Conservation (phyloP, 2,329 filamentous ascomycete species). For the Setomelanomma holmii region DNA sequence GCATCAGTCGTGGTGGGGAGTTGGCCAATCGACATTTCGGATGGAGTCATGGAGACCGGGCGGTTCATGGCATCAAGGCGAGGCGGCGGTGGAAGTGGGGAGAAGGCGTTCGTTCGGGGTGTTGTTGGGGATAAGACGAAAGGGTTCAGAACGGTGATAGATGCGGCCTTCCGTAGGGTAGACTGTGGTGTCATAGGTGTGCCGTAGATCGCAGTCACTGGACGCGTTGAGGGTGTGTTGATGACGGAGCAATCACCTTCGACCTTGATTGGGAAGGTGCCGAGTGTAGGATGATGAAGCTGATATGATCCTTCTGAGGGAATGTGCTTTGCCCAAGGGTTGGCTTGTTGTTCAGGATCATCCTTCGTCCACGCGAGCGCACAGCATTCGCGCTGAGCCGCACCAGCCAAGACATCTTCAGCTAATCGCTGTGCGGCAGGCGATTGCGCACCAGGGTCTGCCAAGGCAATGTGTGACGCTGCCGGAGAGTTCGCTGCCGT, state of each 20-base stretch:
- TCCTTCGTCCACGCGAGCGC: constrained; percentile 70
- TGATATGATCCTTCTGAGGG: constrained; percentile 51
- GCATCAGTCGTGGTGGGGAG: constrained; percentile 47
- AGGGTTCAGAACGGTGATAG: constrained; percentile 48
- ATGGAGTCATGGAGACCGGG: constrained; percentile 41
- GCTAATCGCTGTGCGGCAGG: constrained; percentile 67
- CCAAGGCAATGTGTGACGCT: constrained; percentile 63
- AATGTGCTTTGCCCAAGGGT: constrained; percentile 47
- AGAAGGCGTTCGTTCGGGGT: constrained; percentile 40
- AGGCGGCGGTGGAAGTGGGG: constrained; percentile 39
- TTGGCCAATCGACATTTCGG: constrained; percentile 41
- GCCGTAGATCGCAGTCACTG: constrained; percentile 49
- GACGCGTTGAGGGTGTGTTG: constrained; percentile 46
- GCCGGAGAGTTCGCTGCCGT: constrained; percentile 54
- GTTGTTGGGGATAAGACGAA: constrained; percentile 47
- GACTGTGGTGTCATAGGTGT: constrained; percentile 47
- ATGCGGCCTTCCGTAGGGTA: constrained; percentile 33
- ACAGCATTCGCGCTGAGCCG: constrained; percentile 73
- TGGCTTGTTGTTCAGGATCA: constrained; percentile 43
- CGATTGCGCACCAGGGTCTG: constrained; percentile 71
- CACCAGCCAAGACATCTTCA: constrained; percentile 65
- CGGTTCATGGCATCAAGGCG: constrained; percentile 28
- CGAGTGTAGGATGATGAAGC: constrained; percentile 55
- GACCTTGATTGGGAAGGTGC: constrained; percentile 52
- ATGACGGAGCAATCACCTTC: constrained; percentile 51